Evolutionary conservation across 2,329 filamentous ascomycete genomes (phyloP), one percentile per base, ranked within the genome.

Genomic region (Epichloe uncinata): DNA sequence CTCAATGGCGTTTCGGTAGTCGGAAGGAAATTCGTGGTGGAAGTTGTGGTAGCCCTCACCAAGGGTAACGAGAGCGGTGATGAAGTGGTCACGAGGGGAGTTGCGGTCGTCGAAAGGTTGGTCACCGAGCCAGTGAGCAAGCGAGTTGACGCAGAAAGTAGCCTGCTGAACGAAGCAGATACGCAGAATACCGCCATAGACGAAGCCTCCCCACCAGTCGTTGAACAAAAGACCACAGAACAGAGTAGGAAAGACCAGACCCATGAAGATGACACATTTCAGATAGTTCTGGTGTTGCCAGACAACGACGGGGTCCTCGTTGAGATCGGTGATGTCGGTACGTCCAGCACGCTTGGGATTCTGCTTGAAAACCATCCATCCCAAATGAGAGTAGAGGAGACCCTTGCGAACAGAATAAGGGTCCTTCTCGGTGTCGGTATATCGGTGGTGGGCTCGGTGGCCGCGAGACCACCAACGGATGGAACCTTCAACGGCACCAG

Each of bases 21-120:
- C 87, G 11, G 86, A 91, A 49, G 88, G 88, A 71, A 94, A 94
- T 68, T 94, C 87, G 76, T 94, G 87, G 72, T 94, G 87, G 78
- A 94, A 94, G 77, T 94, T 94, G 78, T 94, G 87, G 73, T 94
- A 94, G 33, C 87, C 87, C 70, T 90, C 87, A 45, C 87, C 87
- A 20, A 94, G 82, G 42, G 87, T 94, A 58, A 88, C 82, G 16
- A 94, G 71, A 42, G 87, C 87, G 40, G 87, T 94, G 69, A 94
- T 80, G 63, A 91, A 78, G 69, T 94, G 87, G 62, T 94, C 87
- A 66, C 88, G 84, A 55, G 87, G 88, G 54, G 85, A 89, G 79
- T 94, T 91, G 69, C 87, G 85, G 77, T 94, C 88, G 60, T 94
- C 87, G 65, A 94, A 94, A 53, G 88, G 88, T 73, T 94, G 87